Evolutionary conservation across 2,329 filamentous ascomycete species (phyloP).

Genomic region (Fonsecaea nubica): DNA sequence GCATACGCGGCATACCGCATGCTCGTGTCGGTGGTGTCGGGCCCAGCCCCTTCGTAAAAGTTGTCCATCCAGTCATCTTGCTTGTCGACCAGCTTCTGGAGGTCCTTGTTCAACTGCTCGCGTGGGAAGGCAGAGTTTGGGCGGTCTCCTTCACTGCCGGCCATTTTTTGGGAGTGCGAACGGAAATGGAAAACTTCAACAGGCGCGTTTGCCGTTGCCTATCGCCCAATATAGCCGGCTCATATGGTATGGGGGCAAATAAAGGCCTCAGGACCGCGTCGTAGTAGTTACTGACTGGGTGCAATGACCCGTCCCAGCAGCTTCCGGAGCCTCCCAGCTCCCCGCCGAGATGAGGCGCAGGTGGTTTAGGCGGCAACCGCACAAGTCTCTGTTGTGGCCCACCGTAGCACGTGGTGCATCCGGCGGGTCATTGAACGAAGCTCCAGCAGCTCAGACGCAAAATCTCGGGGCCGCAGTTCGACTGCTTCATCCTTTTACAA

Average conservation of each 20-base stretch:
- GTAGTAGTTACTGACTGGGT: no score
- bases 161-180: conserved; percentile 21
- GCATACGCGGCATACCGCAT: conserved; percentile 94
- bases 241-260: conserved; percentile 5
- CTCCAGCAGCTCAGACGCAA: conserved; percentile 16
- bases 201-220: conserved; percentile 11
- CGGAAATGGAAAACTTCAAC: neutral
- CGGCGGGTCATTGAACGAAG: conserved; percentile 10
- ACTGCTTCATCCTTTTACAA: conserved; percentile 1
- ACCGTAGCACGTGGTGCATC: neutral
- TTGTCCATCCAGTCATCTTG: conserved; percentile 79
- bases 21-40: conserved; percentile 82
- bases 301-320: neutral
- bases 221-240: neutral
- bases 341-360: neutral
- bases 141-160: conserved; percentile 25
- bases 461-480: conserved; percentile 6
- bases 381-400: neutral
- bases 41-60: conserved; percentile 71
- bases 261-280: conserved; percentile 4
- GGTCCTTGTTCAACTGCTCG: conserved; percentile 59
- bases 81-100: conserved; percentile 63
- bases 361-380: neutral
- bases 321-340: neutral
- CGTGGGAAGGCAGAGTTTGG: conserved; percentile 47